These are phyloP conservation scores for Leccinum subgranulosum DNA, from an alignment of 768 basidiomycete genomes.

Conservation along the genomic window DNA sequence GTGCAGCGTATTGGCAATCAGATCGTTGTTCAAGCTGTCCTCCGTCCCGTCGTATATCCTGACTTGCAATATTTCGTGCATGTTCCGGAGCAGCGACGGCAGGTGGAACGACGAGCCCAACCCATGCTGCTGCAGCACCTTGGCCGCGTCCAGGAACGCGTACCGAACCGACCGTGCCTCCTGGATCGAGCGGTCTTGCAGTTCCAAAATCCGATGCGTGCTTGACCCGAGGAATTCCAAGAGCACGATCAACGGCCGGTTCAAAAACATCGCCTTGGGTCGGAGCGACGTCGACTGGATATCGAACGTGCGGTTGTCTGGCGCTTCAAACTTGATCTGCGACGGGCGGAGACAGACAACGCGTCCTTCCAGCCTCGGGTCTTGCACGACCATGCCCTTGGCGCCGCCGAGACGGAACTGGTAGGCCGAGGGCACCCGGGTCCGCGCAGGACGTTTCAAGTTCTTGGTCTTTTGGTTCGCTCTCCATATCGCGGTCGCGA, in stretches of 20 bases:
- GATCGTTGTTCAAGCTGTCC: conserved; percentile 28
- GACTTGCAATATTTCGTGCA: conserved; percentile 33
- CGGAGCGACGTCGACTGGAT: conserved; percentile 45
- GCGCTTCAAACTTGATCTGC: conserved; percentile 47
- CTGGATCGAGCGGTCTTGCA: conserved; percentile 38
- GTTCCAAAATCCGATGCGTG: conserved; percentile 28
- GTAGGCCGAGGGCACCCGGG: conserved; percentile 36
- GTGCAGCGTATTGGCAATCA: conserved; percentile 37
- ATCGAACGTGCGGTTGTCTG: conserved; percentile 38
- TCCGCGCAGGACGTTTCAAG: conserved; percentile 8
- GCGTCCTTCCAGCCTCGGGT: conserved; percentile 35
- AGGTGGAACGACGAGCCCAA: conserved; percentile 45
- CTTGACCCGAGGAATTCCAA: conserved; percentile 45
- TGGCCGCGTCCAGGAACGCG: conserved; percentile 36
- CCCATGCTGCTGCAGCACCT: conserved; percentile 41
- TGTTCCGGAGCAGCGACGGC: conserved; percentile 39
- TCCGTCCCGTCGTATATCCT: conserved; percentile 12
- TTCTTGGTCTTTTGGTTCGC: conserved; percentile 31
- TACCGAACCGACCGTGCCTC: conserved; percentile 34
- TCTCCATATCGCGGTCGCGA: conserved; percentile 37
- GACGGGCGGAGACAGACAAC: conserved; percentile 41
- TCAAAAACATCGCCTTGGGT: conserved; percentile 44
- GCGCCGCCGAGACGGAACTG: conserved; percentile 46
- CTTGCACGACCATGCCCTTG: conserved; percentile 47
- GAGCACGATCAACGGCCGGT: conserved; percentile 47